Evolutionary conservation across 2,329 filamentous ascomycete genomes (phyloP).

Genomic region (Cordyceps farinosa): DNA sequence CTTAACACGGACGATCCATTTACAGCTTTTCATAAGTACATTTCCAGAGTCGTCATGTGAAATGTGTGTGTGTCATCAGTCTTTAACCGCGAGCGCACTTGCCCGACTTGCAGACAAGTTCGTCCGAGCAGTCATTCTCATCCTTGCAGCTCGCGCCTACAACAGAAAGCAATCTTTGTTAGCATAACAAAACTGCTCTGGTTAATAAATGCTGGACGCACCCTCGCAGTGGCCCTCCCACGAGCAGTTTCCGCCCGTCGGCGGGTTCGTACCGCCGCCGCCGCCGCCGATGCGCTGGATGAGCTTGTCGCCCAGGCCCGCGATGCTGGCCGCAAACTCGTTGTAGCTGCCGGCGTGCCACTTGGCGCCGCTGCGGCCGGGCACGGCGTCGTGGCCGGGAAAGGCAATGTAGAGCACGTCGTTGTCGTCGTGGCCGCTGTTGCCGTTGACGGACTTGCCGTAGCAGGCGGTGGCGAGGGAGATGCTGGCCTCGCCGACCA

Average conservation of each 20-base stretch:
- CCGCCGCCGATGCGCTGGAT: constrained; percentile 34
- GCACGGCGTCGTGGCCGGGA: constrained; percentile 52
- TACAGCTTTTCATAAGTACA: not conserved
- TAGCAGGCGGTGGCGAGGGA: constrained; percentile 57
- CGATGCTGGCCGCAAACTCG: constrained; percentile 53
- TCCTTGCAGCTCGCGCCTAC: constrained; percentile 25
- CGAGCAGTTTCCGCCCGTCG: constrained; percentile 19
- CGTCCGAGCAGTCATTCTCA: constrained; percentile 25
- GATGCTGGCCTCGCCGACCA: constrained; percentile 56
- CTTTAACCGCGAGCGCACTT: constrained; percentile 20
- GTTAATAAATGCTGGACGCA: not conserved
- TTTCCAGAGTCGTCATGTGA: not conserved
- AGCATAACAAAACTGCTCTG: not conserved
- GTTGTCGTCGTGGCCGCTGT: constrained; percentile 51
- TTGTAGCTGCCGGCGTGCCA: constrained; percentile 50
- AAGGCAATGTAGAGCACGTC: constrained; percentile 64
- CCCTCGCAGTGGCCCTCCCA: constrained; percentile 22
- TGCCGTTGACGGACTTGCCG: constrained; percentile 47
- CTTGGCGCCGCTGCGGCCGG: constrained; percentile 48
- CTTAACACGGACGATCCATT: not conserved
- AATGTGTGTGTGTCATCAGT: too few species aligned
- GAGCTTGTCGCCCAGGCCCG: constrained; percentile 47
- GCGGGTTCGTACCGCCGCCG: constrained; percentile 14
- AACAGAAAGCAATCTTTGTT: not conserved
- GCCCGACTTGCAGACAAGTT: constrained; percentile 24